Evolutionary conservation across 225 moss, liverwort and hornwort genomes (phyloP), one percentile per base, ranked within the genome.

Genomic region (Climacium dendroides): DNA sequence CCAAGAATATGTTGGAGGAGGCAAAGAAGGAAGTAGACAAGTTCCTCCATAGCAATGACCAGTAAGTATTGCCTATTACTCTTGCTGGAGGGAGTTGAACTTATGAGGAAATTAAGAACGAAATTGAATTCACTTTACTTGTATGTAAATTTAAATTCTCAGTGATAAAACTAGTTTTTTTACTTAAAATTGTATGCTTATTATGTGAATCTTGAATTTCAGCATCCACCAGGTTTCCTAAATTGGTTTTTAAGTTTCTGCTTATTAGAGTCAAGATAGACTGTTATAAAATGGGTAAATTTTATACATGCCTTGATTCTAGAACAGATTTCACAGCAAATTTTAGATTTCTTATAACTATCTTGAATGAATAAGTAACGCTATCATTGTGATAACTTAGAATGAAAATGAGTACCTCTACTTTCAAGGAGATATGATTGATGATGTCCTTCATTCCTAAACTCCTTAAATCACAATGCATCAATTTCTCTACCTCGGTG

Each of bases 1-100:
- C 89, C 50, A 61, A 70, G 83, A 78, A 91, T 73, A 91, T 91
- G 89, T 73, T 91, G 26, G 82, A 84, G 30, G 89, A 79, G 57
- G 89, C 91, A 53, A 74, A 83, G 82, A 19, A 26, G 43, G 91
- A 81, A 63, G 73, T 53, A 48, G 78, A 50, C 11, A 85, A 91
- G 43, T 85, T 87, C 71, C 85, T 89, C 32, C 79, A 80, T 28
- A 67, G 61, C 34, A 73, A 84, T 84, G 73, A 35, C 35, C 77
- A 73, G 88, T 90, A 72, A 73, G 83, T 80, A 15, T 9, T 73
- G 18, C 13, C 66, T 60, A 19, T 39, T 10, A 37, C 22, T 37
- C 76, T 48, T 76, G 19, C 47, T 16, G n/a, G 25, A 35, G 45
- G 12, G 52, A 87, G 41, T 73, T 62, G 62, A 71, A 39, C 16